Base-by-base conservation (phyloP, 352 stramenopile species). In the Pythium folliculosum region DNA sequence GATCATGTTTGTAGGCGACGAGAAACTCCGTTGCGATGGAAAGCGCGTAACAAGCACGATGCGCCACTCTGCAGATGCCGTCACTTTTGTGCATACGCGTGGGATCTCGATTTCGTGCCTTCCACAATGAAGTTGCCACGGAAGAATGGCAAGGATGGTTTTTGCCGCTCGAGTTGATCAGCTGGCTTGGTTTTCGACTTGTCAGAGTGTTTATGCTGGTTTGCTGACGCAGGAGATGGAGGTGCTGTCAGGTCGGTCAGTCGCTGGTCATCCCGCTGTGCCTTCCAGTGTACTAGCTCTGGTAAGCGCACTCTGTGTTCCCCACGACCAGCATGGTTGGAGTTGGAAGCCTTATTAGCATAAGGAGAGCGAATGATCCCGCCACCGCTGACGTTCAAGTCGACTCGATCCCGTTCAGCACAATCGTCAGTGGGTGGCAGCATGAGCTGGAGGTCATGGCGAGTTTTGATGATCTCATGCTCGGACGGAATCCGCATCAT, bases 41-140 rank as follows among this genome's bases (percentile, higher is more conserved):
- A 23, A 25, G 38, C 25, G 38, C 43, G 2, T 63, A 53, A 38
- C 37, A 43, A 43, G 37, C 3, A 43, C 9, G 17, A 19, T 47
- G 40, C 40, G 2, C 5, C 13, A n/a, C 14, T 8, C 40, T n/a
- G 13, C 14, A n/a, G 40, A 47, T n/a, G 35, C 8, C 13, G n/a
- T 59, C 50, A 67, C 49, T 67, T 67, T 14, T 16, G 56, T 23
- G 53, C 57, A 19, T 71, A 71, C 12, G 59, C 54, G 21, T 58
- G 59, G n/a, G 69, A 56, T 53, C 63, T 58, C 52, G 76, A 61
- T 23, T 32, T 50, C 65, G 84, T 82, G 35, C 78, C 70, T 23
- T 82, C 75, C 38, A 91, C 80, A 37, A 85, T 61, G 72, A 92
- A 82, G 60, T 88, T 89, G 22, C 82, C 82, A 2, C 78, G 73